Base-by-base conservation (phyloP, 163 green algal species). In the Coccomyxa subellipsoidea region DNA sequence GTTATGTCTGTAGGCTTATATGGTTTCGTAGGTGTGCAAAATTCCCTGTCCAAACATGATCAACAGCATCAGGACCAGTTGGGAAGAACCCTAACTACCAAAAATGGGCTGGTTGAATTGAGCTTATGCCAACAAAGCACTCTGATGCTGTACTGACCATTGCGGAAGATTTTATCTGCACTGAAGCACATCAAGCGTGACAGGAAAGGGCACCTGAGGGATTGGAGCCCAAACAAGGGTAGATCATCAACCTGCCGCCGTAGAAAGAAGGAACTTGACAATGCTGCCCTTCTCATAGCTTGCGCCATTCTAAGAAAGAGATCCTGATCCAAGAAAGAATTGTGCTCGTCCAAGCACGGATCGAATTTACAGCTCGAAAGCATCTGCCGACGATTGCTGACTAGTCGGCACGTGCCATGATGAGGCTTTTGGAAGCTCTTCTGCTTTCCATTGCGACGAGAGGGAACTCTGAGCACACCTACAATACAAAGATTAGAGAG, bases 1-100 rank as follows among this genome's bases (percentile, higher is more conserved):
- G 54, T 34, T 6, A 27, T 54, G 25, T 90, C 83, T 39, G 78
- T 77, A 32, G 87, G 69, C 25, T 88, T 70, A 31, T 90, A 85
- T 27, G 47, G 31, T 54, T 34, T 10, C 21, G 32, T 35, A 18
- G 66, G 66, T 73, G 29, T 73, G 66, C 66, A 73, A 7, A 73
- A 73, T 37, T 35, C 66, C 66, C 66, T 73, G 7, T 23, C n/a
- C 66, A 73, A 35, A 4, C 1, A 59, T 6, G 0, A 59, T 12
- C 47, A 12, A 27, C 47, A 59, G 47, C 23, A 59, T 18, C 21
- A 1, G 23, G 47, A 18, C 47, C 15, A 59, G 1, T 18, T 59
- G 47, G 23, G 23, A 8, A 59, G 47, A 59, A 59, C 47, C 47
- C 47, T 59, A 59, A 59, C 23, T 12, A 59, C 47, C 3, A n/a